These are phyloP conservation scores for Tritrichomonas foetus DNA, from an alignment of 208 protist species.

Conservation along the genomic window DNA sequence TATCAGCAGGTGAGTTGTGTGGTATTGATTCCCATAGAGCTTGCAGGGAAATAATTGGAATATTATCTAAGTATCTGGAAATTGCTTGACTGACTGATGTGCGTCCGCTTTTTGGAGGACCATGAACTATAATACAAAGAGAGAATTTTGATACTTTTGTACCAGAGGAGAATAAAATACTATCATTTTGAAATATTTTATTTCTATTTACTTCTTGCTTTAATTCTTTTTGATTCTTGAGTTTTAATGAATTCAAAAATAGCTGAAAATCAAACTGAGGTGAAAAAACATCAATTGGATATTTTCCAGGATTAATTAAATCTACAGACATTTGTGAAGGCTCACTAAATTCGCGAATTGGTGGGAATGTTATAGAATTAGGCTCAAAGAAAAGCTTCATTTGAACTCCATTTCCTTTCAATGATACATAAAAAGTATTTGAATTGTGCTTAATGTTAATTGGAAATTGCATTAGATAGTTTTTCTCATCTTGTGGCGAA, in stretches of 20 bases:
- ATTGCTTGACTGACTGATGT: neutral
- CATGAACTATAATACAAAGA: slow-evolving; percentile 17
- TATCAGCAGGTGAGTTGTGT: neutral
- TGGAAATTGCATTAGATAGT: slow-evolving; percentile 5
- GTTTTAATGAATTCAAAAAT: neutral
- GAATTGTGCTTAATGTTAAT: neutral
- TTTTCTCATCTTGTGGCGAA: neutral
- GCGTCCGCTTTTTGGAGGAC: neutral
- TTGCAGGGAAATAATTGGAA: neutral
- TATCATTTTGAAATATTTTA: too few relatives aligned
- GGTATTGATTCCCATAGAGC: neutral
- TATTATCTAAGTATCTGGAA: neutral
- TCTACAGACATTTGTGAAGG: neutral
- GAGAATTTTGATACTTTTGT: neutral
- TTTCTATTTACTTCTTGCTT: neutral
- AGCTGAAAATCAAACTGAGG: neutral
- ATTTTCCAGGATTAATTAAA: neutral
- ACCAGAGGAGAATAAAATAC: too few relatives aligned
- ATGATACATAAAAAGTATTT: neutral
- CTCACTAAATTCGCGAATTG: neutral
- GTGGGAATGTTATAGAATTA: neutral
- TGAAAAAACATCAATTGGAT: slow-evolving; percentile 30
- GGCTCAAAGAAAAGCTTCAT: neutral
- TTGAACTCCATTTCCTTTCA: slow-evolving; percentile 1
- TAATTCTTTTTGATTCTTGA: neutral